Evolutionary conservation across 75 land plant species (phyloP), one percentile per base, ranked within the genome.

Genomic region (Cupressus sempervirens): DNA sequence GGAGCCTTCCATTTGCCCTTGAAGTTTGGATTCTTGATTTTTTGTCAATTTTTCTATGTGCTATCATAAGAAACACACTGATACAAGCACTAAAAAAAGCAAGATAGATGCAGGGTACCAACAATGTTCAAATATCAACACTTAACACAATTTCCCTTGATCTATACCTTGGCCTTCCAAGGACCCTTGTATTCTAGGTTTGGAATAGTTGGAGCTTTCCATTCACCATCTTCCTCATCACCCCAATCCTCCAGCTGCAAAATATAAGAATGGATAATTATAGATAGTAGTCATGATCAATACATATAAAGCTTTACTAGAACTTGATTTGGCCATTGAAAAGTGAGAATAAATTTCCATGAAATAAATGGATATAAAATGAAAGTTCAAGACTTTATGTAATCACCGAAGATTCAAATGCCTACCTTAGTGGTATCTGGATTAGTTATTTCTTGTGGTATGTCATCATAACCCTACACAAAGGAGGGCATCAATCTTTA

Each of bases 1-100:
- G 99, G 99, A 76, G 95, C 91, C 92, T 95, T 93, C 96, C 99
- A 96, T 84, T 96, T 97, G 5, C 99, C 99, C 92, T 97, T 92
- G 96, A 87, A 96, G 88, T 89, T 91, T 52, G 99, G 99, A 88
- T 97, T 97, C 94, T 97, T 96, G 70, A 94, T 90, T 92, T 94
- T 92, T 96, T 97, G 93, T 83, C 53, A 34, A 77, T 52, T 14
- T 6, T 52, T 82, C 18, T 15, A 43, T 10, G 52, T 32, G 45
- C 4, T 12, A 79, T 45, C 32, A 79, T 79, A 79, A 87, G 54
- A 48, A 86, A 80, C 53, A 3, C 36, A 80, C 35, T 84, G 2
- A 7, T 85, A 85, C 15, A 34, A 16, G 3, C 77, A 48, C 62
- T n/a, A 30, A 81, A 14, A n/a, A 29, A 6, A 29, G 14, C 48